These are phyloP conservation scores for Leccinum pellstonianum DNA, from an alignment of 768 basidiomycete species.

Conservation along the genomic window DNA sequence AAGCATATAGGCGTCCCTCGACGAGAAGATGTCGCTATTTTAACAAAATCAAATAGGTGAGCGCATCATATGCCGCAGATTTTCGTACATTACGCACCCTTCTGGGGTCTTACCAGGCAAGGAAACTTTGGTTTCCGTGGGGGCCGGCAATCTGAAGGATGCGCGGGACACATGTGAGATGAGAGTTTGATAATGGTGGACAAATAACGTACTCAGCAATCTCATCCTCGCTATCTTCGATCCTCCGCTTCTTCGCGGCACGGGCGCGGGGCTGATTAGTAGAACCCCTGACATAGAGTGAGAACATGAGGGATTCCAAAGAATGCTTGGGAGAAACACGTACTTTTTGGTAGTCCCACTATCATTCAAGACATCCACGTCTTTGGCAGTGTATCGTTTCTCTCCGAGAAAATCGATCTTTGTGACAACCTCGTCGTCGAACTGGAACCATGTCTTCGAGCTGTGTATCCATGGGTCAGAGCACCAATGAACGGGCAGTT, in stretches of 20 bases:
- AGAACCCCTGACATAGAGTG: slow-evolving; percentile 17
- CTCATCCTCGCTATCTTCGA: slow-evolving; percentile 63
- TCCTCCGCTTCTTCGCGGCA: slow-evolving; percentile 47
- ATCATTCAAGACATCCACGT: slow-evolving; percentile 30
- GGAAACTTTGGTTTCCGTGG: slow-evolving; percentile 22
- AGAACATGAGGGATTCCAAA: slow-evolving; percentile 2
- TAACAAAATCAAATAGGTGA: slow-evolving; percentile 22
- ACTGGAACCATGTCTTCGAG: slow-evolving; percentile 79
- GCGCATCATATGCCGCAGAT: slow-evolving; percentile 46
- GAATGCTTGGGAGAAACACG: slow-evolving; percentile 9
- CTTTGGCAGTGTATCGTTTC: slow-evolving; percentile 35
- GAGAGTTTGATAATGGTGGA: slow-evolving; percentile 17
- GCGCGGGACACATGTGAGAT: slow-evolving; percentile 11
- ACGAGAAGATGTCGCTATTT: slow-evolving; percentile 52
- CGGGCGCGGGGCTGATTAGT: slow-evolving; percentile 36
- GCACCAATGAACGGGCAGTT: not conserved
- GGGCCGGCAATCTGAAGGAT: slow-evolving; percentile 22
- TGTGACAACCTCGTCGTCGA: slow-evolving; percentile 86
- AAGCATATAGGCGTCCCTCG: slow-evolving; percentile 94
- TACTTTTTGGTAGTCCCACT: slow-evolving; percentile 29
- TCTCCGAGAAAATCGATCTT: slow-evolving; percentile 56
- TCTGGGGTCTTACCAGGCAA: slow-evolving; percentile 39
- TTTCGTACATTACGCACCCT: slow-evolving; percentile 76
- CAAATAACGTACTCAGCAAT: slow-evolving; percentile 28
- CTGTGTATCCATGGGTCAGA: slow-evolving; percentile 36